These are phyloP conservation scores for Pleurotus tuber-regium DNA, from an alignment of 768 basidiomycete species.

Conservation along the genomic window DNA sequence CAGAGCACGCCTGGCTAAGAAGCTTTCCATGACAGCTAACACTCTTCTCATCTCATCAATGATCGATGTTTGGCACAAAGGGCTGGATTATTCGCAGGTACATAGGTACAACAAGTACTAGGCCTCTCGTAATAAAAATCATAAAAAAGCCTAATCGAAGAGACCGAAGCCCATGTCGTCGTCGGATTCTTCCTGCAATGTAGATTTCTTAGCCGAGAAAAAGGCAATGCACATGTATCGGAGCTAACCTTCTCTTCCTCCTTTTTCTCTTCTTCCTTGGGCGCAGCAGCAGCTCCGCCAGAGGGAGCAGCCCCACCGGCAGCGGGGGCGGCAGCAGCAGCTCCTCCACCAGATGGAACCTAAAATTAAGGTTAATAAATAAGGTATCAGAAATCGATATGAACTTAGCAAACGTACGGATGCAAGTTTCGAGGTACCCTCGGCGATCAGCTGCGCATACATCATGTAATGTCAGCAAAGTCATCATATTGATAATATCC, in stretches of 20 bases:
- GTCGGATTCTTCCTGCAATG: slow-evolving; percentile 81
- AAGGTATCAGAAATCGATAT: background rate
- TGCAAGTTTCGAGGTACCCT: slow-evolving; percentile 90
- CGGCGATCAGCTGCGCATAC: slow-evolving; percentile 74
- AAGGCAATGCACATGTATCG: background rate
- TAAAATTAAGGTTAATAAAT: slow-evolving; percentile 23
- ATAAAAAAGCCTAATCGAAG: slow-evolving; percentile 69
- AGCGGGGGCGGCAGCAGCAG: slow-evolving; percentile 50
- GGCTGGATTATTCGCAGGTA: background rate
- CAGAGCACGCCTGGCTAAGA: background rate
- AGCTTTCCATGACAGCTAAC: background rate
- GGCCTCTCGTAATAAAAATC: slow-evolving; percentile 10
- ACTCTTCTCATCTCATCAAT: background rate
- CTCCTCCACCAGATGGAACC: slow-evolving; percentile 93
- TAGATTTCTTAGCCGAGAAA: background rate
- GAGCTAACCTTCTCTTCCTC: slow-evolving; percentile 78
- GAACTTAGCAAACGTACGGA: slow-evolving; percentile 52
- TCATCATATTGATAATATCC: too few relatives aligned
- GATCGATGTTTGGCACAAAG: background rate
- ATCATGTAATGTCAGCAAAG: background rate
- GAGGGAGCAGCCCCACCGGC: slow-evolving; percentile 49
- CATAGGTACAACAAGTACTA: slow-evolving; percentile 13
- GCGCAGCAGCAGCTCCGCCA: slow-evolving; percentile 62
- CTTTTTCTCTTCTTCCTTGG: slow-evolving; percentile 87
- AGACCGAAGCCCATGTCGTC: slow-evolving; percentile 99